Evolutionary conservation across 2,329 filamentous ascomycete genomes (phyloP), one percentile per base, ranked within the genome.

Genomic region (Tolypocladium ophioglossoides): DNA sequence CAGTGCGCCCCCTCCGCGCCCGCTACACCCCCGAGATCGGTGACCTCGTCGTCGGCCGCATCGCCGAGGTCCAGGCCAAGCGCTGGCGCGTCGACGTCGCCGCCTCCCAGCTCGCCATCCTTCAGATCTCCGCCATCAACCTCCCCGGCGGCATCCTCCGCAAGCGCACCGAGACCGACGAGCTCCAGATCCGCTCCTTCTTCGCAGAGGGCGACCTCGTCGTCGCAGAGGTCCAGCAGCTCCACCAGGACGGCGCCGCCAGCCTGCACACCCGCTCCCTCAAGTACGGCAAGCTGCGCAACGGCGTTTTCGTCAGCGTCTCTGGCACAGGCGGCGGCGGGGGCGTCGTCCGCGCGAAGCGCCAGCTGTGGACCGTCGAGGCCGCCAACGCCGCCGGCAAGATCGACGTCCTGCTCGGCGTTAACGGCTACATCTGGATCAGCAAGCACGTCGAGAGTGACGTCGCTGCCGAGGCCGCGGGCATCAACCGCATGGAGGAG

Each of bases 371-470:
- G 80, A 94, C 90, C 0, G 75, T 95, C 62, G 81, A 86, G 56
- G 69, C 68, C 6, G 74, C 72, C 41, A 72, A 76, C 58, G 75
- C 79, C 37, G 78, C 79, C 37, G 78, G 82, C 52, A 85, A 84
- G 58, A 81, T 99, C 32, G 89, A 96, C 66, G 83, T 97, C 9
- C 80, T 96, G 52, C 77, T 99, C 1, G 94, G 94, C 2, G 94
- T 99, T 40, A 99, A 99, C 64, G 94, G 94, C 1, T 97, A 95
- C 68, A 91, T 97, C 55, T 99, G 90, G 87, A 91, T 97, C 65
- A 85, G 86, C 70, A 91, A 89, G 73, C 90, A 95, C 63, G 74
- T 87, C 9, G 84, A 88, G 60, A 79, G 78, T 38, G 77, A 78
- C n/a, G 70, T 71, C 6, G 67, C 70, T 41, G 66, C 70, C 40